Base-by-base conservation (phyloP, 176 grass and related monocot genomes). In the Triticum timopheevii region DNA sequence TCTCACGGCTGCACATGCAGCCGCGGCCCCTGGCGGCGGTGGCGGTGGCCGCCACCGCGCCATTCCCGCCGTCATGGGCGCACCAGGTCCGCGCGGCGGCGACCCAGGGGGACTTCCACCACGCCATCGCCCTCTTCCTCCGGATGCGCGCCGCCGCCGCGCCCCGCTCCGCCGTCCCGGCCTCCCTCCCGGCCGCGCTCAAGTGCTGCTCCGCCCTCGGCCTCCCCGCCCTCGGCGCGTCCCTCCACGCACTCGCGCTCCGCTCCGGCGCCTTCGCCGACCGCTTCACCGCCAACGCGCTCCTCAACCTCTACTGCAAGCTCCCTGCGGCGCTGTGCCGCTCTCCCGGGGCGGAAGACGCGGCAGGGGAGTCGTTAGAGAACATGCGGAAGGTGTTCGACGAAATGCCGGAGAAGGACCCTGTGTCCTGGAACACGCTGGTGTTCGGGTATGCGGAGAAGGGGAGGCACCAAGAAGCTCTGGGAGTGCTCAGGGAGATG, bases 231-330 rank as follows among this genome's bases (percentile, higher is more conserved):
- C 83, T 95, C 8, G 93, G 80, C 13, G 76, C 80, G 6, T 87
- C 90, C 42, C 82, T 95, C 81, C 93, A 95, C 45, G 93, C 80
- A 5, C 89, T 92, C 35, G 88, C 89, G 70, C 69, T 95, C 80
- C 83, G 93, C 80, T 95, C 90, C 50, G 90, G 90, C 13, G 87
- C 79, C 11, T 58, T 82, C 64, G 76, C 88, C 35, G 90, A 90
- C 39, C 80, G 89, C 58, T 95, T 87, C 70, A 65, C 72, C 36
- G 86, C 93, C 70, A 95, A 95, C 42, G 88, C 93, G 10, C 85
- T 92, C 47, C 78, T 95, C 88, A 95, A 92, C 88, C 81, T 92
- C 85, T 95, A 92, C 86, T 84, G 86, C 88, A 92, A 95, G 76
- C 75, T 90, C 22, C 72, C 52, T 3, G 59, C 40, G 12, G 30